Evolutionary conservation across 257 asterid species (phyloP).

Genomic region (Vinca minor): DNA sequence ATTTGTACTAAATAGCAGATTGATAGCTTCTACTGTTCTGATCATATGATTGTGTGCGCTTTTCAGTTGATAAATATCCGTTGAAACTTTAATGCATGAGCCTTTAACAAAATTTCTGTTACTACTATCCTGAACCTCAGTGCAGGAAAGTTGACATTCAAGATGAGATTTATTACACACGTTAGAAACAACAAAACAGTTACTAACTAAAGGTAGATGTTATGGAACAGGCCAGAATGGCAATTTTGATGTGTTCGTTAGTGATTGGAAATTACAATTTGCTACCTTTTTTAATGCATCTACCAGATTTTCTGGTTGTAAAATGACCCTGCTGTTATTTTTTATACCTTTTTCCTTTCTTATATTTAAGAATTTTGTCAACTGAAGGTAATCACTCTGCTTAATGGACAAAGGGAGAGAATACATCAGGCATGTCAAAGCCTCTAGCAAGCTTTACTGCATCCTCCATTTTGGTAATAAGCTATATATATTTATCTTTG

Average conservation of each 20-base stretch:
- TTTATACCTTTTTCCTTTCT: neutral
- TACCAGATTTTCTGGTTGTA: neutral
- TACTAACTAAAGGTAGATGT: neutral
- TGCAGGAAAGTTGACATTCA: neutral
- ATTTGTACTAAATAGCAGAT: neutral
- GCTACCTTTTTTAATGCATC: neutral
- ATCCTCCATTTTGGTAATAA: neutral
- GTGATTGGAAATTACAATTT: neutral
- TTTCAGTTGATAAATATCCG: neutral
- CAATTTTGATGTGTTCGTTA: neutral
- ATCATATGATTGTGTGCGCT: neutral
- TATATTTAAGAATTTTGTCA: neutral
- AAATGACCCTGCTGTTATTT: neutral
- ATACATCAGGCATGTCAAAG: neutral
- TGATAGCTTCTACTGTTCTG: neutral
- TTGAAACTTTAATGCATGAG: neutral
- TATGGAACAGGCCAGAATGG: neutral
- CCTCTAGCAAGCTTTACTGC: neutral
- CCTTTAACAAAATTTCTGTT: no score
- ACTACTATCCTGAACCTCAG: no score
- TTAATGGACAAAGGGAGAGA: neutral
- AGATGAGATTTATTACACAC: neutral
- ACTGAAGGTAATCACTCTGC: neutral
- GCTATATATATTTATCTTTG: neutral
- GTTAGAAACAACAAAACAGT: neutral